A percentile compares a stretch with the other conserved stretches of the same genome.
Conservation (phyloP, 495 filamentous ascomycete genomes). For the Oleoguttula mirabilis region DNA sequence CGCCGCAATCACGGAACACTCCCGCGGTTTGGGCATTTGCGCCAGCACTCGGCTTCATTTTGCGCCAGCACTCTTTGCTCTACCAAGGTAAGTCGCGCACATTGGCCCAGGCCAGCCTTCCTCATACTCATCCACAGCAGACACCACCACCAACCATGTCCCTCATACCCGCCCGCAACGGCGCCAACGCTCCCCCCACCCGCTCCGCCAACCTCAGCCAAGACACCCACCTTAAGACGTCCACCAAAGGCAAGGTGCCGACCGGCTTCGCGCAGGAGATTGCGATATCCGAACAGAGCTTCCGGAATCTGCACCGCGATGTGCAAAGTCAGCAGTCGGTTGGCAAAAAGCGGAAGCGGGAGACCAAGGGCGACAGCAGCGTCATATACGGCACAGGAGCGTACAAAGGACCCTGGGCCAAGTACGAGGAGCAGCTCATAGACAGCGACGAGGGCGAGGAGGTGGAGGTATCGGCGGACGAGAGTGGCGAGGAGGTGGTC, state of each 20-base stretch:
- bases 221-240: conserved; percentile 49
- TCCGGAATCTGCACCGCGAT: conserved; percentile 50
- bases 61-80: too few species aligned
- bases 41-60: too few species aligned
- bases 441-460: conserved; percentile 37
- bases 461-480: conserved; percentile 32
- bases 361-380: conserved; percentile 70
- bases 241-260: conserved; percentile 75
- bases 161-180: conserved; percentile 37
- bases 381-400: conserved; percentile 74
- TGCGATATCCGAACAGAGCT: conserved; percentile 79
- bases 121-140: neutral
- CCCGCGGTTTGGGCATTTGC: too few species aligned
- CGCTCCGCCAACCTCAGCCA: conserved; percentile 22
- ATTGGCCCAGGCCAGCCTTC: neutral
- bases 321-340: conserved; percentile 32
- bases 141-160: conserved; percentile 37
- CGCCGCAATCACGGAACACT: too few species aligned
- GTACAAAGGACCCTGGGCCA: conserved; percentile 91
- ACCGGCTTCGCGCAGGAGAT: conserved; percentile 83
- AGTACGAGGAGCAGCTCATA: conserved; percentile 50
- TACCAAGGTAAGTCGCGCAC: neutral
- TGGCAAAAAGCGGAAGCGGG: conserved; percentile 61
- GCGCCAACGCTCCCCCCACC: conserved; percentile 49
- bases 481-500: conserved; percentile 54